Evolutionary conservation across 2,329 filamentous ascomycete genomes (phyloP).

Genomic region (Paecilomyces sp.): DNA sequence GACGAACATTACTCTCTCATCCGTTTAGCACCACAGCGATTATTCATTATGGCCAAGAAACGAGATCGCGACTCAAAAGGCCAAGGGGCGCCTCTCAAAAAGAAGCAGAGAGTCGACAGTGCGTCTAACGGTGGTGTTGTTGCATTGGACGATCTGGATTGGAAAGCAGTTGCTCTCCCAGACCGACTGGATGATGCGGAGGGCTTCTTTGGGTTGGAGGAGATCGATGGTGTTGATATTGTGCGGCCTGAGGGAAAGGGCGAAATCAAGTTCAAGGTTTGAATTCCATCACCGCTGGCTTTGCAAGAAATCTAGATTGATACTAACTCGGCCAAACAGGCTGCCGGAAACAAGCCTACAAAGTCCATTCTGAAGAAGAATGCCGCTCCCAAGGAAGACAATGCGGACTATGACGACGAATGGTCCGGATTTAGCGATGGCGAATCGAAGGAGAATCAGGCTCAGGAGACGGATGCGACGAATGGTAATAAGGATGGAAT

Average conservation of each 20-base stretch:
- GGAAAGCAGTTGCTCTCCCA: constrained; percentile 60
- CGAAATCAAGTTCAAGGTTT: constrained; percentile 36
- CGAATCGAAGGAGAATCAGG: constrained; percentile 18
- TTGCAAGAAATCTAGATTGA: not conserved
- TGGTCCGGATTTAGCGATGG: constrained; percentile 61
- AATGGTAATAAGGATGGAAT: constrained; percentile 6
- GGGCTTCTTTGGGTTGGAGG: constrained; percentile 86
- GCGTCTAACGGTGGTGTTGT: constrained; percentile 18
- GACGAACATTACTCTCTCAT: not conserved
- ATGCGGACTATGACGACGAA: constrained; percentile 43
- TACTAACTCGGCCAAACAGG: constrained; percentile 14
- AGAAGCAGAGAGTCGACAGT: constrained; percentile 24
- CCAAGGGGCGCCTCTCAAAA: constrained; percentile 21
- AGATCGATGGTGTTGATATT: constrained; percentile 87
- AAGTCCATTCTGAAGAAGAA: constrained; percentile 24
- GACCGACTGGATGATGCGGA: constrained; percentile 83
- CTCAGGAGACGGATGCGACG: constrained; percentile 13
- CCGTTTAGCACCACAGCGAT: not conserved
- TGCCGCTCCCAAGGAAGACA: constrained; percentile 8
- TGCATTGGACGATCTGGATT: constrained; percentile 48
- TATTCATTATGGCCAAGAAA: constrained; percentile 28
- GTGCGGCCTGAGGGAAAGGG: constrained; percentile 55
- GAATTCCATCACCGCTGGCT: not conserved
- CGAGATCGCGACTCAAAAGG: constrained; percentile 25
- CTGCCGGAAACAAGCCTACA: constrained; percentile 23